Base-by-base conservation (phyloP, 371 early-diverging fungal genomes). In the Zopfochytrium polystomum region DNA sequence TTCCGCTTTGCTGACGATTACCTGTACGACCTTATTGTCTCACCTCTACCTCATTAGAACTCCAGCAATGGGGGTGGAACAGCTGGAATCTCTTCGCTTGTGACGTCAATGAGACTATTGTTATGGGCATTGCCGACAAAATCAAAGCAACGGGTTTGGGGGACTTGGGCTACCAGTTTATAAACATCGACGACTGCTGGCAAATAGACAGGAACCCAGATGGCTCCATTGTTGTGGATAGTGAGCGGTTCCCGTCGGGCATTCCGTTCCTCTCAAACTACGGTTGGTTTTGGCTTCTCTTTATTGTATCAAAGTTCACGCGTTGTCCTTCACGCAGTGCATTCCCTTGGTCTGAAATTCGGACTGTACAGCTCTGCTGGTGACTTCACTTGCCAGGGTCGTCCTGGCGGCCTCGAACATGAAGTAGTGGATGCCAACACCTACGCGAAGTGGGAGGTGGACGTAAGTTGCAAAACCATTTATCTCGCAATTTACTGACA, bases 291-390 rank as follows among this genome's bases (percentile, higher is more conserved):
- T 22, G 7, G 34, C n/a, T 62, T 67, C 23, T 9, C 47, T 15
- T 3, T n/a, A 11, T 11, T 50, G 9, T 13, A 23, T 35, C 63
- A 68, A 18, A 43, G 48, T 29, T 52, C 52, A 42, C 58, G 52
- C 46, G 11, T 22, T 25, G 18, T 3, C n/a, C 20, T 1, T 11
- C 5, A 15, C 18, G 15, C 30, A 65, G 67, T 66, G n/a, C 67
- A 66, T 35, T 34, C 61, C 2, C 34, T 45, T 32, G 67, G 62
- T 25, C 67, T 66, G 23, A 69, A 76, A 51, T 75, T 77, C 56
- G 81, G 79, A 5, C 71, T 78, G 31, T 80, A 80, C 55, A 60
- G 74, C 18, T 75, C 75, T 33, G 81, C 79, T 1, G 82, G 80
- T 20, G 66, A 62, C 55, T 44, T 56, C 45, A 79, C 80, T 13